Conservation (phyloP, 805 yeast species). For the Ogataea siamensis region DNA sequence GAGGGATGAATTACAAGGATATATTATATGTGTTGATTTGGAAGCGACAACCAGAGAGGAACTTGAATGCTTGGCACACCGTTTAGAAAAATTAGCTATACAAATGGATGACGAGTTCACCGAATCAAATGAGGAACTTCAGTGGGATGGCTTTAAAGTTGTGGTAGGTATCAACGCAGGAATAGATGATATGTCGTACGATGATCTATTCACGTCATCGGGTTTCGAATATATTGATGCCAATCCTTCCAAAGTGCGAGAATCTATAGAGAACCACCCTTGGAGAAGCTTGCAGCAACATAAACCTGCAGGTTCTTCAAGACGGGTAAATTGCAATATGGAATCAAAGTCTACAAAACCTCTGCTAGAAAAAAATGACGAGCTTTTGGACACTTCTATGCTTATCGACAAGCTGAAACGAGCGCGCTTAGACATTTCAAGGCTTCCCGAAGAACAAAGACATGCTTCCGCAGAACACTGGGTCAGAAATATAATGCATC, state of each 20-base stretch:
- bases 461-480: background rate
- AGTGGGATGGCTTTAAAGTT: conserved; percentile 37
- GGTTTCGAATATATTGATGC: conserved; percentile 52
- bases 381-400: background rate
- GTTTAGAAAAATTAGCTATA: conserved; percentile 22
- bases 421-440: conserved; percentile 5
- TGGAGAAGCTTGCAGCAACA: too few species aligned
- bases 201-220: conserved; percentile 10
- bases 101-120: conserved; percentile 27
- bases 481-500: background rate
- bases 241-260: conserved; percentile 2
- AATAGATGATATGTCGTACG: conserved; percentile 1
- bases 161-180: conserved; percentile 33
- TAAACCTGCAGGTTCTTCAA: too few species aligned
- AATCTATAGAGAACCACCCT: too few species aligned
- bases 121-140: conserved; percentile 19
- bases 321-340: too few species aligned
- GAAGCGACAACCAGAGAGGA: background rate
- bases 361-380: background rate
- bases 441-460: background rate
- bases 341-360: conserved; percentile 1
- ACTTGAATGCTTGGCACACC: conserved; percentile 15
- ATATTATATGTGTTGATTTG: conserved; percentile 41
- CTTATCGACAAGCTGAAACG: conserved; percentile 3
- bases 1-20: conserved; percentile 45